Percentiles rank a stretch among this genome's conserved stretches.
Conservation (phyloP, 2,329 filamentous ascomycete species). For the Aspergillus sclerotialis region DNA sequence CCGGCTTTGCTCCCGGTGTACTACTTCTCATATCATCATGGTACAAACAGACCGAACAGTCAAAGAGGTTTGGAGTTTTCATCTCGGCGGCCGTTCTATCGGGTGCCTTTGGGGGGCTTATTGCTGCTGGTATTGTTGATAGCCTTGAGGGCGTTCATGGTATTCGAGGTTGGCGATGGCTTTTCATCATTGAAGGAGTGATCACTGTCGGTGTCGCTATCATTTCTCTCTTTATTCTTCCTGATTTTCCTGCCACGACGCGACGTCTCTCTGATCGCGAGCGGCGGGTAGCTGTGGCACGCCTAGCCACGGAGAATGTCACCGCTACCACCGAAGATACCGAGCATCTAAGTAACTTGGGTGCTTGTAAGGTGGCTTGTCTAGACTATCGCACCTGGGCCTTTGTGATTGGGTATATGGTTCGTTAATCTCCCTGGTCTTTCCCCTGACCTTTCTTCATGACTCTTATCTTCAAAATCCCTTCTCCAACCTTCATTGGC, state of each 20-base stretch:
- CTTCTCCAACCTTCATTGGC: too few relatives aligned
- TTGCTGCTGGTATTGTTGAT: slow-evolving; percentile 44
- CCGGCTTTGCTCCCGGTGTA: slow-evolving; percentile 18
- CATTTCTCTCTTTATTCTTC: slow-evolving; percentile 40
- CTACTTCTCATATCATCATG: slow-evolving; percentile 46
- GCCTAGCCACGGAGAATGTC: slow-evolving; percentile 14
- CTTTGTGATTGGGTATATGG: slow-evolving; percentile 37
- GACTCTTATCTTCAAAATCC: too few relatives aligned
- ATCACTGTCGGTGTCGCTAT: slow-evolving; percentile 41
- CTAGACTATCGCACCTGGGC: slow-evolving; percentile 32
- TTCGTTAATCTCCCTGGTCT: neutral
- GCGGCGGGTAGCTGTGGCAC: slow-evolving; percentile 14
- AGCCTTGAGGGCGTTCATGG: slow-evolving; percentile 40
- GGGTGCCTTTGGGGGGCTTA: slow-evolving; percentile 47
- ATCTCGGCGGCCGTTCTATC: slow-evolving; percentile 51
- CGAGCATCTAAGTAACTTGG: neutral
- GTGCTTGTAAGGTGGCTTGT: neutral
- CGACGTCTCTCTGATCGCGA: slow-evolving; percentile 29
- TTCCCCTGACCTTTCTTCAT: too few relatives aligned
- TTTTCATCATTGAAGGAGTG: slow-evolving; percentile 41
- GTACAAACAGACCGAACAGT: slow-evolving; percentile 53
- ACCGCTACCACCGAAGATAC: slow-evolving; percentile 9
- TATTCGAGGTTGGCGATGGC: slow-evolving; percentile 46
- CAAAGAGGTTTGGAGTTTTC: slow-evolving; percentile 51
- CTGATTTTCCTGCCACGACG: slow-evolving; percentile 44